Percentiles rank a stretch among this genome's conserved stretches.
These are phyloP conservation scores for Penicillium manginii DNA, from an alignment of 495 filamentous ascomycete species.

Conservation along the genomic window DNA sequence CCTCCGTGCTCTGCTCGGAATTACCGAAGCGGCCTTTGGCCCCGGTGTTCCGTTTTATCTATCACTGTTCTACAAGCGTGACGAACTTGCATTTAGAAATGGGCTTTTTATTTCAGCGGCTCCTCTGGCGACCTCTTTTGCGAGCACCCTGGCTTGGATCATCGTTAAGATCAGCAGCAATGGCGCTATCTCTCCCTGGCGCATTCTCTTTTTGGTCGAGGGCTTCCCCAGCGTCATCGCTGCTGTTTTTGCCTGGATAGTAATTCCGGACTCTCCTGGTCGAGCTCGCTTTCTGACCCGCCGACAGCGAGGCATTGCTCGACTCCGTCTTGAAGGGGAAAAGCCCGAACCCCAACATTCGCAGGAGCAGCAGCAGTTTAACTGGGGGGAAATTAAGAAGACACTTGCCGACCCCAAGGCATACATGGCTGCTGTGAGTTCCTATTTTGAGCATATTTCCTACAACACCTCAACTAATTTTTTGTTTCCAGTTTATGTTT, in stretches of 20 bases:
- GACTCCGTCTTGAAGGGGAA: constrained; percentile 49
- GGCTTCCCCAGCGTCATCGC: constrained; percentile 64
- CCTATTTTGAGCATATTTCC: not conserved
- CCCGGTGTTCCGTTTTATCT: constrained; percentile 66
- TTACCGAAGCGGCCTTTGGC: constrained; percentile 65
- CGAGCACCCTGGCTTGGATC: constrained; percentile 64
- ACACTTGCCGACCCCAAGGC: constrained; percentile 64
- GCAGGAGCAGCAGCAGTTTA: constrained; percentile 33
- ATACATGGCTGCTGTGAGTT: constrained; percentile 66
- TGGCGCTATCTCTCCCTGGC: constrained; percentile 61
- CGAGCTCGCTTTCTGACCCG: constrained; percentile 53
- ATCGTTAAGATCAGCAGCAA: constrained; percentile 54
- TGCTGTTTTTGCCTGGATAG: constrained; percentile 55
- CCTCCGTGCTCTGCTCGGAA: constrained; percentile 56
- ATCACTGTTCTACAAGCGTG: constrained; percentile 62
- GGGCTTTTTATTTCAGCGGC: constrained; percentile 67
- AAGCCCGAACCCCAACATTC: constrained; percentile 26
- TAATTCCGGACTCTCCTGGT: constrained; percentile 59
- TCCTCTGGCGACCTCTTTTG: constrained; percentile 69
- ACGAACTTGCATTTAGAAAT: constrained; percentile 64
- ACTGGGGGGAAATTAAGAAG: constrained; percentile 56
- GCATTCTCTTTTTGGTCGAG: constrained; percentile 62
- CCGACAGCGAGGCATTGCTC: constrained; percentile 50
- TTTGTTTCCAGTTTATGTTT: constrained; percentile 51
- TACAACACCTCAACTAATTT: not conserved